Evolutionary conservation across 139 green algal species (phyloP).

Genomic region (Tetraselmis chui): DNA sequence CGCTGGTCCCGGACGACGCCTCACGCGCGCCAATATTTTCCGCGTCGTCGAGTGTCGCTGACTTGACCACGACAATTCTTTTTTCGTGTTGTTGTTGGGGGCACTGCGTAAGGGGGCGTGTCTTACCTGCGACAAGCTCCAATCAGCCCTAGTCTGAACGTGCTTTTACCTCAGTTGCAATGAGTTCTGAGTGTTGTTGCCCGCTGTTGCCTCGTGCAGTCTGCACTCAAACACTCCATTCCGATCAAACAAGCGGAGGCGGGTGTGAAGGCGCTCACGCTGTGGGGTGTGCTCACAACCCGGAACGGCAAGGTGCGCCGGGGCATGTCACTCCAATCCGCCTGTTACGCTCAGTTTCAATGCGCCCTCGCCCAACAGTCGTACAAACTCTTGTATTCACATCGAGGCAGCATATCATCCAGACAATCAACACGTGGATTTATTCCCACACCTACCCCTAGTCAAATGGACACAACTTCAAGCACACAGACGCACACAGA

Average conservation of each 20-base stretch:
- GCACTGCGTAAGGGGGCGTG: too few relatives aligned
- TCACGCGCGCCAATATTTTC: too few relatives aligned
- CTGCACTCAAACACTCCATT: constrained; percentile 49
- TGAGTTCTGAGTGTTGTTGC: too few relatives aligned
- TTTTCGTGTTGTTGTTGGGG: too few relatives aligned
- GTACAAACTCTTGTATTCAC: background rate
- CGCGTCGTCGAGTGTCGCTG: too few relatives aligned
- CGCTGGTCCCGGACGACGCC: too few relatives aligned
- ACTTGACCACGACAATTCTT: background rate
- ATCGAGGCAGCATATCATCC: background rate
- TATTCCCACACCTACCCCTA: too few relatives aligned
- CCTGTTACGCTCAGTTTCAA: background rate
- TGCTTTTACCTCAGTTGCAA: too few relatives aligned
- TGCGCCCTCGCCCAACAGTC: background rate
- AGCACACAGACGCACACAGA: too few relatives aligned
- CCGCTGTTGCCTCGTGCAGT: constrained; percentile 25
- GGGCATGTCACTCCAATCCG: background rate
- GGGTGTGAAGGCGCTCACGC: constrained; percentile 39
- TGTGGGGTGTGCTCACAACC: constrained; percentile 51
- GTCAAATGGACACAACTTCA: too few relatives aligned
- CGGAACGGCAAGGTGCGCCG: constrained; percentile 53
- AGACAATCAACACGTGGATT: background rate
- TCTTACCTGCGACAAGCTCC: too few relatives aligned
- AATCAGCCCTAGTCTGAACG: too few relatives aligned
- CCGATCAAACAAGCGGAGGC: constrained; percentile 55